These are phyloP conservation scores for Polygonum aviculare DNA, from an alignment of 148 eudicot genomes.

Conservation along the genomic window DNA sequence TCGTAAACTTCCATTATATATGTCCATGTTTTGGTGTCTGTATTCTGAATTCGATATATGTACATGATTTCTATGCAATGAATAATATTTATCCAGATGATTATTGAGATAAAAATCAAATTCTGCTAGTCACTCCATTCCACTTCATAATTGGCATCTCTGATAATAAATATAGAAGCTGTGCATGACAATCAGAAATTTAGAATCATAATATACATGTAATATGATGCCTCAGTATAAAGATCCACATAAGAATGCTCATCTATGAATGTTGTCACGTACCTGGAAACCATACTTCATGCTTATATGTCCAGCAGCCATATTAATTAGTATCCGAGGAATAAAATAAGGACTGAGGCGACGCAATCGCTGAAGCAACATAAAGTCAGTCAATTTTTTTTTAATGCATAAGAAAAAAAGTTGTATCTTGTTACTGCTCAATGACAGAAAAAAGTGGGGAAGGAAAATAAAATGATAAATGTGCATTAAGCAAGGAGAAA, in stretches of 20 bases:
- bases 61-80: neutral
- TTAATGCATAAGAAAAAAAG: neutral
- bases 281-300: conserved; percentile 98
- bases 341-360: conserved; percentile 92
- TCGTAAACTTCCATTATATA: neutral
- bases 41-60: neutral
- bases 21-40: neutral
- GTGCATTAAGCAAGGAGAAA: neutral
- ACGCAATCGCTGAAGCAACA: conserved; percentile 50
- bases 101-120: neutral
- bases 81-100: neutral
- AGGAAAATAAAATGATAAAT: neutral
- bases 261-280: conserved; percentile 11
- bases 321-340: conserved; percentile 89
- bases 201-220: neutral
- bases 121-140: neutral
- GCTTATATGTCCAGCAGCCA: conserved; percentile 99
- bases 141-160: neutral
- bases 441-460: neutral
- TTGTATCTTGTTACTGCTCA: neutral
- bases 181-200: neutral
- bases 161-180: neutral
- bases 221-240: neutral
- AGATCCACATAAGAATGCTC: neutral
- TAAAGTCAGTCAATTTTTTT: neutral